These are phyloP conservation scores for Peronosclerospora sorghi DNA, from an alignment of 352 stramenopile genomes.

Conservation along the genomic window DNA sequence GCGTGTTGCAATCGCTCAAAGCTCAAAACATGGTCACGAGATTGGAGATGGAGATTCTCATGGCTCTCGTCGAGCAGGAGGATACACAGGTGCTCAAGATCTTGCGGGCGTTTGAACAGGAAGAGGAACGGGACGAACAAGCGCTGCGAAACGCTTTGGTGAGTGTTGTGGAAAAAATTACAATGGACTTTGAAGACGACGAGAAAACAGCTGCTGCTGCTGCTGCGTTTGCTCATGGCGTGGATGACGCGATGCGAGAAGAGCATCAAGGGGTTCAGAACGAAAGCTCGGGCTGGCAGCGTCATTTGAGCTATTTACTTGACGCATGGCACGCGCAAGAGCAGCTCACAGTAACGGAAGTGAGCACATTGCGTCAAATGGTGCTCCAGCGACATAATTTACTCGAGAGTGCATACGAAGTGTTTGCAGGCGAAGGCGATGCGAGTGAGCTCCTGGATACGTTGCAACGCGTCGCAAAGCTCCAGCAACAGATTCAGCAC, in stretches of 20 bases:
- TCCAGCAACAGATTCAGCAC: slow-evolving; percentile 43
- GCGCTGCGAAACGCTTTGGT: slow-evolving; percentile 41
- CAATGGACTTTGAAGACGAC: slow-evolving; percentile 47
- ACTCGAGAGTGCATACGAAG: slow-evolving; percentile 62
- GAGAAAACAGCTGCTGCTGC: slow-evolving; percentile 25
- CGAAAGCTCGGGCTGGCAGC: slow-evolving; percentile 31
- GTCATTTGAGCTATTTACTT: slow-evolving; percentile 33
- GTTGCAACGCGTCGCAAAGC: slow-evolving; percentile 52
- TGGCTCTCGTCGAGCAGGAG: slow-evolving; percentile 44
- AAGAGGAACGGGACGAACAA: slow-evolving; percentile 14
- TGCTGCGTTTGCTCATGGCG: slow-evolving; percentile 15
- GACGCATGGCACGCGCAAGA: slow-evolving; percentile 29
- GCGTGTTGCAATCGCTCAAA: slow-evolving; percentile 25
- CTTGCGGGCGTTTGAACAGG: slow-evolving; percentile 32
- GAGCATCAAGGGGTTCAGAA: slow-evolving; percentile 5
- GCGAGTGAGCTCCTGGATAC: slow-evolving; percentile 61
- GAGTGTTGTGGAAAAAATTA: slow-evolving; percentile 51
- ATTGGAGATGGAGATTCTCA: slow-evolving; percentile 45
- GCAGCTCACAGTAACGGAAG: slow-evolving; percentile 23
- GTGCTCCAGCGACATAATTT: slow-evolving; percentile 46
- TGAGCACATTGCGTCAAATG: slow-evolving; percentile 29
- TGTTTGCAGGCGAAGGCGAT: slow-evolving; percentile 45
- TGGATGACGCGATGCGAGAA: slow-evolving; percentile 23
- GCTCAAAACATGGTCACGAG: slow-evolving; percentile 53
- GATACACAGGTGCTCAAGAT: slow-evolving; percentile 37